Evolutionary conservation across 2,329 filamentous ascomycete genomes (phyloP), one percentile per base, ranked within the genome.

Genomic region (Nemania serpens): DNA sequence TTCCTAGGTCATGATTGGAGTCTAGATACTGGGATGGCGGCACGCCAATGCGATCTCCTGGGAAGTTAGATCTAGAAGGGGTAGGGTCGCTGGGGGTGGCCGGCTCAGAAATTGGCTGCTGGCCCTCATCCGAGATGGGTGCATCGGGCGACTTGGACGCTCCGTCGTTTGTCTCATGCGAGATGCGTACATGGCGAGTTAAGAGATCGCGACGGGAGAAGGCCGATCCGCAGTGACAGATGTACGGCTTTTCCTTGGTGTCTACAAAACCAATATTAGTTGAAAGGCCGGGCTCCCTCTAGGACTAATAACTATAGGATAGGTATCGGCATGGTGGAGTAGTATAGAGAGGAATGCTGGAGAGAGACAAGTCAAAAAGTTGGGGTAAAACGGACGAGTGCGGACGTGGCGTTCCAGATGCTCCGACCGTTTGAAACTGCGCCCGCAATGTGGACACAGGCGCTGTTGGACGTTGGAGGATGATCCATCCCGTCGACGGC

Each of bases 201-300:
- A 81, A 68, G 13, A 81, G 70, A 66, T 81, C 78, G 18, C 78
- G 75, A 18, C 78, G 74, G 10, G 78, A 75, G 64, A 80, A 81
- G 1, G 78, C 77, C 11, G 77, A 76, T 55, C 78, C 77, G 66
- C 78, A 81, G 42, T 70, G 73, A 58, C 78, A 81, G 18, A 78
- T 61, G 62, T 79, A 81, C 1, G 78, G 78, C 63, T 81, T 81
- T 68, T 81, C 78, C 52, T 81, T 81, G 56, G 78, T 81, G 66
- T 81, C 78, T 81, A 63, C 42, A 34, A 13, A 39, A 39, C n/a
- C 34, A 49, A 54, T 57, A 47, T 63, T 59, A 63, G 60, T 39
- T 48, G 12, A 34, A 46, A 20, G 29, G 58, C 52, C 50, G 47
- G 42, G 37, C 46, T 48, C 48, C 52, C 48, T 55, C 48, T 12